Conservation (phyloP, 768 basidiomycete genomes). For the Naganishia friedmannii region DNA sequence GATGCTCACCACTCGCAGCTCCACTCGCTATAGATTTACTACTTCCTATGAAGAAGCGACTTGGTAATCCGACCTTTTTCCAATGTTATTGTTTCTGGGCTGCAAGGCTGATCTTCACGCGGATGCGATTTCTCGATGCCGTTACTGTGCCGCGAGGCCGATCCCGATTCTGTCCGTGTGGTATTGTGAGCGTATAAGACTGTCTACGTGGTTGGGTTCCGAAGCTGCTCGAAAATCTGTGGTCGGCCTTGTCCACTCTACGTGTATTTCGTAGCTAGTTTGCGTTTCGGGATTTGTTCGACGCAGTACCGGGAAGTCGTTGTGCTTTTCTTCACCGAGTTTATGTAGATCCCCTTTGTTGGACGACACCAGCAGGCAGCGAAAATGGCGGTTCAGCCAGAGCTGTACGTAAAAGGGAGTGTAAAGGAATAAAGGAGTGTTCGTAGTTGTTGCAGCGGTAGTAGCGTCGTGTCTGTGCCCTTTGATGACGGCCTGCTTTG, state of each 20-base stretch:
- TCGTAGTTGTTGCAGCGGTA: neutral
- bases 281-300: neutral
- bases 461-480: neutral
- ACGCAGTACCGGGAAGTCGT: neutral
- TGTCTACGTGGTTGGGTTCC: no score
- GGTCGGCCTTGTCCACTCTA: neutral
- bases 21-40: neutral
- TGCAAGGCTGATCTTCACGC: conserved; percentile 1
- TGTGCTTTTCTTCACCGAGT: neutral
- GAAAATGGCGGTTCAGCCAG: neutral
- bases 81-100: neutral
- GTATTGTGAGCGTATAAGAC: no score
- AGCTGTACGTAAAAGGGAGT: neutral
- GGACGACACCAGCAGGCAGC: neutral
- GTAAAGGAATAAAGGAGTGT: conserved; percentile 1
- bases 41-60: conserved; percentile 2
- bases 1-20: neutral
- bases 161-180: neutral
- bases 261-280: neutral
- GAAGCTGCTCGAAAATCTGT: neutral
- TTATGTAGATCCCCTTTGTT: neutral
- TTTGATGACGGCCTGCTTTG: neutral
- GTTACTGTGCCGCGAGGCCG: neutral
- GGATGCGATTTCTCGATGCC: conserved; percentile 2
- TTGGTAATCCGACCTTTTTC: neutral